Evolutionary conservation across 768 basidiomycete species (phyloP).

Genomic region (Trametes cinnabarina): DNA sequence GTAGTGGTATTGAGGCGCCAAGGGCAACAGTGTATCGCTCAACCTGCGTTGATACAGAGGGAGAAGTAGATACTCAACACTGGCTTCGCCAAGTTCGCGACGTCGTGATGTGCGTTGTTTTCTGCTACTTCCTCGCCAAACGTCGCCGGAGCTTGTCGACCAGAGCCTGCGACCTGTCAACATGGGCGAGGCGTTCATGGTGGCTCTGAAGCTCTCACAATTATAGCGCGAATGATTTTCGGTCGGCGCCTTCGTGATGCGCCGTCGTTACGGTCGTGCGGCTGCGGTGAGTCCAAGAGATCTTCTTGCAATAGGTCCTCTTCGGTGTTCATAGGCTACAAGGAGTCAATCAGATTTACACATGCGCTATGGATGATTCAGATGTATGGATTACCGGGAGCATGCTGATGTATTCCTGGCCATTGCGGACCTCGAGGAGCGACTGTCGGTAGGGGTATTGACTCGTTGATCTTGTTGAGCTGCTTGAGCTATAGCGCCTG

Average conservation of each 20-base stretch:
- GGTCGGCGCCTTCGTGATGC: neutral
- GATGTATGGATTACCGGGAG: conserved; percentile 8
- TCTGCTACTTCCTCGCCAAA: neutral
- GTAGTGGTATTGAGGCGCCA: too few species aligned
- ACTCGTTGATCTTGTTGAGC: neutral
- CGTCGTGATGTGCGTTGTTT: too few species aligned
- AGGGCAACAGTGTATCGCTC: too few species aligned
- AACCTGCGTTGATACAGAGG: too few species aligned
- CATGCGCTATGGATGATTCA: neutral
- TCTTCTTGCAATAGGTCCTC: conserved; percentile 21
- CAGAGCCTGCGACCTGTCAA: neutral
- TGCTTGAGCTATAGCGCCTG: conserved; percentile 11
- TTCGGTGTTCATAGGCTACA: conserved; percentile 21
- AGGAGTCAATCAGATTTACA: neutral
- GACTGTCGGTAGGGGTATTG: conserved; percentile 17
- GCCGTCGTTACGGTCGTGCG: neutral
- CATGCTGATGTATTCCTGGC: conserved; percentile 16
- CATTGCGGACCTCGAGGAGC: conserved; percentile 10
- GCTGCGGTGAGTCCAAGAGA: conserved; percentile 1
- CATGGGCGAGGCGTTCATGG: neutral
- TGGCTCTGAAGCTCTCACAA: neutral
- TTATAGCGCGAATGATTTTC: neutral
- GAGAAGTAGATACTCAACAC: too few species aligned
- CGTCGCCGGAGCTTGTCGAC: conserved; percentile 1
- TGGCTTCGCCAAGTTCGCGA: too few species aligned